phyloP scores from a whole-genome alignment of 176 grass and related monocot genomes.

The Oryza meyeriana region DNA sequence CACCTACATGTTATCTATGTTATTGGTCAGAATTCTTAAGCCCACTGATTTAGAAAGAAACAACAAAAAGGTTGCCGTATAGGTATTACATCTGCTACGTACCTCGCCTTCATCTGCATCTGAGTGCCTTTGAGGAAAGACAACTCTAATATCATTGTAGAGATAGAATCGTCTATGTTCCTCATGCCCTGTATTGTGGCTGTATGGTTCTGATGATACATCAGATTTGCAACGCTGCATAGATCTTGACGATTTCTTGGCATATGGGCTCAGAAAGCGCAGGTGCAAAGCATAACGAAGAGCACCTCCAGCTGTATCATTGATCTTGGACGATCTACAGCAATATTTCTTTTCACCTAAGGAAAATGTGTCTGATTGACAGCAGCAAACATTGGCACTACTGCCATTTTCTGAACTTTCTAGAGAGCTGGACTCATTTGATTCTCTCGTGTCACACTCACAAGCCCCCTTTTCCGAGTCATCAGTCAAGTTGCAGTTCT shows the following conservation, averaged over 20 bases:
- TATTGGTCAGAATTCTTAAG: neutral
- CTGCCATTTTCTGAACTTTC: conserved; percentile 27
- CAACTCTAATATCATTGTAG: conserved; percentile 95
- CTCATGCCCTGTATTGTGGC: neutral
- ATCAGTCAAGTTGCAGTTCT: conserved; percentile 11
- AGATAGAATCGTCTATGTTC: conserved; percentile 76
- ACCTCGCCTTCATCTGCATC: conserved; percentile 95
- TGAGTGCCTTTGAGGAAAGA: conserved; percentile 93
- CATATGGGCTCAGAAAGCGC: conserved; percentile 70
- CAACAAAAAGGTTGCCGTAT: neutral
- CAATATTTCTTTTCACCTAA: conserved; percentile 38
- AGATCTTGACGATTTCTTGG: conserved; percentile 60
- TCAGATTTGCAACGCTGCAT: conserved; percentile 64
- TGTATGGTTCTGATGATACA: conserved; percentile 37
- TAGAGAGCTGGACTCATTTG: conserved; percentile 18
- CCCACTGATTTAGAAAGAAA: neutral
- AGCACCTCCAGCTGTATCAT: conserved; percentile 57
- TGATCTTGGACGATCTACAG: conserved; percentile 51
- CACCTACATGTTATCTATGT: neutral
- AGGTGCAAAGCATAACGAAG: conserved; percentile 96
- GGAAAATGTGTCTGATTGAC: conserved; percentile 29
- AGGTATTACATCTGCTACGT: conserved; percentile 28
- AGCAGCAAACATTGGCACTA: conserved; percentile 29
- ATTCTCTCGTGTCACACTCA: conserved; percentile 23
- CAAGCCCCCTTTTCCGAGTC: conserved; percentile 20